Conservation (phyloP, 306 rosid species). For the Prosopis cineraria region DNA sequence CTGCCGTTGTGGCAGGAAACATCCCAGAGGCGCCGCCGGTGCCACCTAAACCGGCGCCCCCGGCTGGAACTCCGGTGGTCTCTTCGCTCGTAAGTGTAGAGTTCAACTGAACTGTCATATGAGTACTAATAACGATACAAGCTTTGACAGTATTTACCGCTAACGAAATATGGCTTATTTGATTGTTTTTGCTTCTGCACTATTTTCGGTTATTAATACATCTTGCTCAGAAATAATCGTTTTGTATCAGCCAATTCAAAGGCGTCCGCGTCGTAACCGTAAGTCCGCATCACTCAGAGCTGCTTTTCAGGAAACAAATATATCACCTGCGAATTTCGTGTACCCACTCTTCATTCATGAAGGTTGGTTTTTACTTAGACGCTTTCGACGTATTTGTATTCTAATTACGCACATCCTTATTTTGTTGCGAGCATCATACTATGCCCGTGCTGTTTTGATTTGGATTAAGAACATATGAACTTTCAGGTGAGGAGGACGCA, state of each 20-base stretch:
- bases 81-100: slow-evolving; percentile 66
- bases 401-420: slow-evolving; percentile 11
- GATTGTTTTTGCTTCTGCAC: background rate
- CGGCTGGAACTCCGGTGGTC: slow-evolving; percentile 86
- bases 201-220: background rate
- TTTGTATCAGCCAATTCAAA: slow-evolving; percentile 59
- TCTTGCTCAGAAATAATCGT: slow-evolving; percentile 26
- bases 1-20: slow-evolving; percentile 81
- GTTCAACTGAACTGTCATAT: background rate
- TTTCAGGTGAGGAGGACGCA: slow-evolving; percentile 85
- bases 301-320: slow-evolving; percentile 84
- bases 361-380: slow-evolving; percentile 49
- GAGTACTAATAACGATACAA: background rate
- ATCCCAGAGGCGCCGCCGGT: slow-evolving; percentile 80
- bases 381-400: background rate
- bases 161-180: background rate
- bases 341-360: slow-evolving; percentile 97
- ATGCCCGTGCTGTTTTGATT: slow-evolving; percentile 15
- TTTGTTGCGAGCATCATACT: background rate
- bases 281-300: slow-evolving; percentile 63
- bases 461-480: slow-evolving; percentile 30
- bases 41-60: slow-evolving; percentile 74
- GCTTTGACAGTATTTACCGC: background rate
- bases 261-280: slow-evolving; percentile 90
- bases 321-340: slow-evolving; percentile 87